Base-by-base conservation (phyloP, 371 early-diverging fungal species). In the Blakeslea trispora region DNA sequence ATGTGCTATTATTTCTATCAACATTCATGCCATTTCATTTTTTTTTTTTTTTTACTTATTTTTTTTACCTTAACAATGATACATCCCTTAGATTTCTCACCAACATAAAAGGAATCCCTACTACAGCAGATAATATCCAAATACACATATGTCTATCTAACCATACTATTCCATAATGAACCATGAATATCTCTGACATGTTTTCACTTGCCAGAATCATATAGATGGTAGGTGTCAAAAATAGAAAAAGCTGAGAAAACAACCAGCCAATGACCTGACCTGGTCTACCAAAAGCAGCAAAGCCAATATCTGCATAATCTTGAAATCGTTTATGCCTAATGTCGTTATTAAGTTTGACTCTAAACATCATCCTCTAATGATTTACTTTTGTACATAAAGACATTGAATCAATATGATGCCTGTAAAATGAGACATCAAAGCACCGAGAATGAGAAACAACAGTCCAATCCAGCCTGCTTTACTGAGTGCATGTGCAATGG, bases 401-500 rank as follows among this genome's bases (percentile, higher is more conserved):
- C 74, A 74, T 31, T 54, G 59, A 24, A 74, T 68, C 28, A 74
- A 54, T 5, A 72, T 53, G 19, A 62, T 58, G 32, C 66, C 74
- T 0, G 74, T 77, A 51, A 74, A 77, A 41, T 84, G 69, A 24
- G 92, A 86, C 64, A 92, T 88, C 28, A 42, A 57, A 1, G 57
- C 58, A 45, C 53, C 57, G 3, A 43, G n/a, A 5, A 52, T 37
- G 17, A 63, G 31, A 39, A 53, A 57, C 1, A 53, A 14, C 2
- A 57, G 23, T n/a, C 88, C 87, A 19, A 87, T 63, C 95, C 96
- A 95, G 11, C 94, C 95, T 46, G 90, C 84, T 45, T 88, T 80
- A 24, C 75, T 81, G 14, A 95, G 69, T n/a, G 93, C 90, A 54
- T 81, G 88, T 13, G 93, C 90, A 17, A 95, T 79, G 49, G 92